Evolutionary conservation across 1,139 yeast genomes (phyloP), one percentile per base, ranked within the genome.

Genomic region (Trichomonascaceae sp.): DNA sequence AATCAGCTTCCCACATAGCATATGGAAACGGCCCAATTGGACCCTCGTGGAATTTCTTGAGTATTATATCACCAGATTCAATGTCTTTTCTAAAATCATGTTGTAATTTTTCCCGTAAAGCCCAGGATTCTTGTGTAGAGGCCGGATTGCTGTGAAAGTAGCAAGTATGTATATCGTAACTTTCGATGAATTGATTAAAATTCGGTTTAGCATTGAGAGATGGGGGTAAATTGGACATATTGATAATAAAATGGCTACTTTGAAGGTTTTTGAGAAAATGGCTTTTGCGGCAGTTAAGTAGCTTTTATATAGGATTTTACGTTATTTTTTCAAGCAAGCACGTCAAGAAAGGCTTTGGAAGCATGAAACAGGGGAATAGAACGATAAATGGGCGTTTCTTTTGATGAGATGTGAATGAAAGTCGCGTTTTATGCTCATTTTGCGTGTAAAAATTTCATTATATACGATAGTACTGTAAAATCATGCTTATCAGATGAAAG

Each of bases 21-120:
- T 61, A 66, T 0, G 84, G 82, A 60, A 82, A 85, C 0, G 85
- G 85, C 0, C 86, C 86, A 49, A 82, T 67, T 20, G 83, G 78
- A 51, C 68, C 67, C 50, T 78, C 79, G 75, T 80, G 78, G 50
- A 79, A 69, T 58, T 74, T 74, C 65, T 73, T 70, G 4, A 80
- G 74, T 51, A 82, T 60, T 24, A 80, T 68, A 36, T 69, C 67
- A 1, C 80, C 82, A 1, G 63, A 61, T 15, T 66, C 74, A 20
- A 82, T 68, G 54, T 81, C 84, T 10, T 64, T 53, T 6, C 74
- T 71, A 61, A 81, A 81, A 49, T 79, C 82, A 47, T 60, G 52
- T 43, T 63, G 63, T 7, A 81, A 72, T 53, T 72, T 68, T 20
- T 73, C 76, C 53, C 81, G 70, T 50, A 81, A 69, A 13, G 67